phyloP scores from a whole-genome alignment of 495 filamentous ascomycete species.

The Tuber indicum region DNA sequence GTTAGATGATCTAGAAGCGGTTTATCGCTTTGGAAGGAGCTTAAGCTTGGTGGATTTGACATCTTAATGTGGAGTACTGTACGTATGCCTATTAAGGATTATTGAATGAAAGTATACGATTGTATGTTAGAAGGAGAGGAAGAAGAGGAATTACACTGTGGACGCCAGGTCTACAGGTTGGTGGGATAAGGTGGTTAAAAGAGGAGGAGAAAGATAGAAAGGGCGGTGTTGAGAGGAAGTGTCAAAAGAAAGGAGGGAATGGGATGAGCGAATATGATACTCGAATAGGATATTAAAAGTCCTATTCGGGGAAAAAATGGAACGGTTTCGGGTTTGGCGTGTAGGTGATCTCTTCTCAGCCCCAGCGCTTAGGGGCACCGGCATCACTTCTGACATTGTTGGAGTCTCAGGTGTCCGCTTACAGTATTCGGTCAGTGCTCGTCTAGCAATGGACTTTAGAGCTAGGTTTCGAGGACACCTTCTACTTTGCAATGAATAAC shows the following conservation, averaged over 20 bases:
- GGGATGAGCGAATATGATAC: slow-evolving; percentile 10
- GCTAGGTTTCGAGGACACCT: not conserved
- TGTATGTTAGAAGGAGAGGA: slow-evolving; percentile 20
- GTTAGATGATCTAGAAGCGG: slow-evolving; percentile 30
- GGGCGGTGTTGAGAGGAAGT: slow-evolving; percentile 8
- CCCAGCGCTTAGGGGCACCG: not conserved
- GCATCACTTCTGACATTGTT: not conserved
- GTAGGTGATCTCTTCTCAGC: not conserved
- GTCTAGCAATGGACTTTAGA: not conserved
- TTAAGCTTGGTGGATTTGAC: slow-evolving; percentile 29
- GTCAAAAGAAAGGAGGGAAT: slow-evolving; percentile 14
- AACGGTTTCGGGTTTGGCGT: not conserved
- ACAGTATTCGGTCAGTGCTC: not conserved
- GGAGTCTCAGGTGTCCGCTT: not conserved
- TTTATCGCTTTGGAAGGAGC: slow-evolving; percentile 35
- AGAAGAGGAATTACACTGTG: slow-evolving; percentile 26
- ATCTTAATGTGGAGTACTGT: slow-evolving; percentile 5
- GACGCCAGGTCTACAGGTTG: slow-evolving; percentile 32
- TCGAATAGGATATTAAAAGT: slow-evolving; percentile 16
- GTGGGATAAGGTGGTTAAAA: slow-evolving; percentile 17
- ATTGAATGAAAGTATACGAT: not conserved
- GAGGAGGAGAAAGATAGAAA: slow-evolving; percentile 18
- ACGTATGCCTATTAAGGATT: slow-evolving; percentile 3
- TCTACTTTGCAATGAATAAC: not conserved
- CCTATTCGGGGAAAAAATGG: slow-evolving; percentile 7